A percentile compares a stretch with the other conserved stretches of the same genome.
These are phyloP conservation scores for Pichia sp. DNA, from an alignment of 1,139 yeast species.

Conservation along the genomic window DNA sequence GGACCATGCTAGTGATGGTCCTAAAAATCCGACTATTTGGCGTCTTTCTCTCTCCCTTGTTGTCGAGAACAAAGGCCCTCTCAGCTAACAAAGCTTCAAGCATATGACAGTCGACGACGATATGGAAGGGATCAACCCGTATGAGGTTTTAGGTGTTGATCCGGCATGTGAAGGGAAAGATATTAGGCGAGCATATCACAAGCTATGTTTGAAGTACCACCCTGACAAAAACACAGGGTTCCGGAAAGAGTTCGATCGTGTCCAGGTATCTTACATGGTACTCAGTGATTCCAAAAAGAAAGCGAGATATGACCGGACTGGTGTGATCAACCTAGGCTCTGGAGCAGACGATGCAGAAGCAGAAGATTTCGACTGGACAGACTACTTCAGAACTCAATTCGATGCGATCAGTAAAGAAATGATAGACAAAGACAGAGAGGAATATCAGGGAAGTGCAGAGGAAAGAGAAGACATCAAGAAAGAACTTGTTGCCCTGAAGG, in stretches of 20 bases:
- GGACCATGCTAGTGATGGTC: background rate
- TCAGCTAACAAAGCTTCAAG: too few relatives aligned
- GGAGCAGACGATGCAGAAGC: constrained; percentile 38
- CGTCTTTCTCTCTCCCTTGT: background rate
- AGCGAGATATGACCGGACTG: constrained; percentile 62
- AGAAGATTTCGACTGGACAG: constrained; percentile 51
- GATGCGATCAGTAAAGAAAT: constrained; percentile 67
- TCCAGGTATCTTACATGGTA: constrained; percentile 74
- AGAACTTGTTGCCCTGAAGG: constrained; percentile 56
- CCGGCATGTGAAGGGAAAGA: constrained; percentile 45
- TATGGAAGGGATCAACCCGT: constrained; percentile 43
- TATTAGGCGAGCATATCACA: constrained; percentile 69
- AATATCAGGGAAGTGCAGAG: constrained; percentile 63
- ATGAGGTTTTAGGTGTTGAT: constrained; percentile 49
- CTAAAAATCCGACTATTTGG: background rate
- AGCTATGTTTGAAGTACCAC: constrained; percentile 63
- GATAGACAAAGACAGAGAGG: constrained; percentile 64
- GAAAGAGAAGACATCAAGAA: constrained; percentile 62
- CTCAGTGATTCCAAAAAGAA: constrained; percentile 57
- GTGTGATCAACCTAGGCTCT: constrained; percentile 48
- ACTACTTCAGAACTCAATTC: constrained; percentile 45
- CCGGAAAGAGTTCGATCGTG: constrained; percentile 49
- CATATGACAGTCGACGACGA: background rate
- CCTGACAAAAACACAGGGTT: constrained; percentile 62
- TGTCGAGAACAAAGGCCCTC: too few relatives aligned